Evolutionary conservation across 768 basidiomycete species (phyloP), one percentile per base, ranked within the genome.

Genomic region (Auricularia heimuer): DNA sequence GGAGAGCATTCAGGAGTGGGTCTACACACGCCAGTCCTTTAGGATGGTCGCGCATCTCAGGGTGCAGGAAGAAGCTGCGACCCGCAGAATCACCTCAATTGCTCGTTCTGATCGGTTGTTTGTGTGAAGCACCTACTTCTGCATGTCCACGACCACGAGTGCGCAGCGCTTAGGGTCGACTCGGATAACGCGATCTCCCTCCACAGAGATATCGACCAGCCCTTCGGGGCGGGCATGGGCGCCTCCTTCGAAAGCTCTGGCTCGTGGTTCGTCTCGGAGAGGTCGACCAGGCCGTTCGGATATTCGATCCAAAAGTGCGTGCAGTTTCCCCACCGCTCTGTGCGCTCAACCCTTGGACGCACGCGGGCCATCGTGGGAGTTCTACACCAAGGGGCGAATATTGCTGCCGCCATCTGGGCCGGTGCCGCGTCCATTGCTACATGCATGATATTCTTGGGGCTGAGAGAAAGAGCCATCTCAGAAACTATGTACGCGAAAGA

Each of bases 141-240:
- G 87, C 88, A 89, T 88, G 69, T 88, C 87, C 62, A 88, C 80
- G 29, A 88, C 77, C 18, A 87, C 81, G 64, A 83, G 73, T 8
- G 86, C 87, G 18, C 79, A 81, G 58, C 77, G 73, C 42, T 79
- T 73, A 37, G 77, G 79, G 68, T 83, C 77, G 35, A 87, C 73
- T 62, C 86, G 77, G 61, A 88, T 73, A 29, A 73, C 76, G 33
- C 85, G 78, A 33, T 79, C 78, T 16, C 82, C 80, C 65, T 84
- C 77, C 3, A 84, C 85, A 3, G 77, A 72, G 42, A 89, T 77
- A 42, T 89, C 86, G 11, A 80, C 71, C 67, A 86, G 85, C 61
- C 70, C 58, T 66, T 75, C 56, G 65, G 66, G 68, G 74, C 63
- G 73, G 24, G 45, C 29, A 74, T 60, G 69, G 75, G 63, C 70